Base-by-base conservation (phyloP, 1,284 basidiomycete species). In the Puccinia coronata region DNA sequence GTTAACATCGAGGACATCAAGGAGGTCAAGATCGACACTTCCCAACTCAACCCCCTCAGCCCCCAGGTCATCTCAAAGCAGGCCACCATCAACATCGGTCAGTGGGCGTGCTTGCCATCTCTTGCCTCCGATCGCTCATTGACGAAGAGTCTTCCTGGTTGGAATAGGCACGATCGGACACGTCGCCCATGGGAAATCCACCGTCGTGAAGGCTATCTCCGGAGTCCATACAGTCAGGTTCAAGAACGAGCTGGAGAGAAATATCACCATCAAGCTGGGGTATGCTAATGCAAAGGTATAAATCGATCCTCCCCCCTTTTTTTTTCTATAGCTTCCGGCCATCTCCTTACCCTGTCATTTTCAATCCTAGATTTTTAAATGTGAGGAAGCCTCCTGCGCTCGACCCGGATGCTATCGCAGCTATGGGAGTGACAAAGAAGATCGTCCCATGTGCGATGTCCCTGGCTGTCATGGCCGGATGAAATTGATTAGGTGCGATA, bases 151-250 rank as follows among this genome's bases (percentile, higher is more conserved):
- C 31, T 57, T 43, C 8, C 5, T 51, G 82, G 28, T 28, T 18
- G 14, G 3, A 59, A 86, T 86, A 82, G 85, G 84, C 65, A 86
- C 86, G 72, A 86, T 86, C 82, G 86, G 86, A 4, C 86, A 86
- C 74, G 86, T 87, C 82, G 87, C 87, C 36, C 96, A 99, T 90
- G 96, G 96, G 85, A 98, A 99, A 89, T 98, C 95, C 75, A 98
- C 96, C 11, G 96, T 98, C 74, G 97, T 98, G 83, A 96, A 98
- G 88, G 96, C 96, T 70, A 98, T 99, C 87, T 98, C 96, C 23
- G 96, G 96, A n/a, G 96, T 98, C 18, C 93, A 94, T 91, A 99
- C 96, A 41, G 96, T 99, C 82, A 91, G 96, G 85, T 99, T 99
- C 89, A 99, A 99, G 90, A 98, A 98, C 87, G 97, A 99, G 87